Evolutionary conservation across 2,329 filamentous ascomycete genomes (phyloP).

Genomic region (Pseudogymnoascus sp.): DNA sequence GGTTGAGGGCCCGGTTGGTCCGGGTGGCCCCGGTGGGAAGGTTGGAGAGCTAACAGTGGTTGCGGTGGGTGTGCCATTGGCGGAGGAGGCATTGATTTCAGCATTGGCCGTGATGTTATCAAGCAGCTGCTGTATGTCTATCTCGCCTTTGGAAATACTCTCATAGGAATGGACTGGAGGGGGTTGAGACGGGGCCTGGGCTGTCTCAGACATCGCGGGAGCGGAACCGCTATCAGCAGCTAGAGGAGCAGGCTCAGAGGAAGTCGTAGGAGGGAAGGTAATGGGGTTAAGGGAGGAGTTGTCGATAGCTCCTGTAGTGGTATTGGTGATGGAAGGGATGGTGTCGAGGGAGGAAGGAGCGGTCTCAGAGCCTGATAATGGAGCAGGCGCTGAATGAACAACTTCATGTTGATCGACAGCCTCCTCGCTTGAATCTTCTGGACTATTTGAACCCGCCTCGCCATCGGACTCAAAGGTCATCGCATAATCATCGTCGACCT

Average conservation of each 20-base stretch:
- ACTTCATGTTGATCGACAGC: constrained; percentile 23
- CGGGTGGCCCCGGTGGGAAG: constrained; percentile 17
- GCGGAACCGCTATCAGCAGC: constrained; percentile 10
- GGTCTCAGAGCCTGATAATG: constrained; percentile 19
- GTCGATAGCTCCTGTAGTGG: constrained; percentile 8
- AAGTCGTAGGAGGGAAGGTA: constrained; percentile 12
- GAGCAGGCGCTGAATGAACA: constrained; percentile 17
- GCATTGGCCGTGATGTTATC: constrained; percentile 33
- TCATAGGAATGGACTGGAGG: constrained; percentile 18
- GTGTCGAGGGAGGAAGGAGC: constrained; percentile 16
- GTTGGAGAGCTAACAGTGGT: constrained; percentile 18
- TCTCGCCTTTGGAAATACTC: constrained; percentile 25
- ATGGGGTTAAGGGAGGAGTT: constrained; percentile 18
- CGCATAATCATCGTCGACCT: constrained; percentile 30
- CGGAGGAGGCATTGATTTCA: constrained; percentile 25
- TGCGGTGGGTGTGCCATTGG: constrained; percentile 16
- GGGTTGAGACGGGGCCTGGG: constrained; percentile 12
- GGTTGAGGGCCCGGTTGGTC: constrained; percentile 15
- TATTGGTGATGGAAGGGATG: constrained; percentile 4
- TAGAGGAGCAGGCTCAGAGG: constrained; percentile 10
- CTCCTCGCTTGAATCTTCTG: constrained; percentile 26
- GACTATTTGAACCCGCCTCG: constrained; percentile 27
- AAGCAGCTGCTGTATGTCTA: constrained; percentile 32
- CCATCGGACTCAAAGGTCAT: constrained; percentile 32
- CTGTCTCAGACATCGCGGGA: constrained; percentile 16